These are phyloP conservation scores for Agrocybe pediades DNA, from an alignment of 768 basidiomycete genomes.

Conservation along the genomic window DNA sequence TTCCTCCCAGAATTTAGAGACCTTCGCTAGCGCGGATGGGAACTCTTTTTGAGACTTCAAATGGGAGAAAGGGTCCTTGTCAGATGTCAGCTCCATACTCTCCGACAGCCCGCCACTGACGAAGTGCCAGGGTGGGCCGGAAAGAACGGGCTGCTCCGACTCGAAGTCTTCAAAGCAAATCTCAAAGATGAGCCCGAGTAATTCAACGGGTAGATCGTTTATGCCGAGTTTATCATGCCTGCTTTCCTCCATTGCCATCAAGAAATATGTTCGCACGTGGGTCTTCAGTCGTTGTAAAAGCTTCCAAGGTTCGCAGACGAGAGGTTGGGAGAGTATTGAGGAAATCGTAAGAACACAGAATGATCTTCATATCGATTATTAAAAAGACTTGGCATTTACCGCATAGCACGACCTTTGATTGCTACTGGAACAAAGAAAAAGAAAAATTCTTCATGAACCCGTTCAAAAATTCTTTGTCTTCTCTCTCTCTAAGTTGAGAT, in stretches of 20 bases:
- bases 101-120: background rate
- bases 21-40: background rate
- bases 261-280: no score
- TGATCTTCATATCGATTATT: no score
- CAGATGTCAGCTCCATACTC: background rate
- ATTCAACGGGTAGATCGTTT: background rate
- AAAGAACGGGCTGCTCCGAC: background rate
- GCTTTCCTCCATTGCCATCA: no score
- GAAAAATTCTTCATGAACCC: no score
- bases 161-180: background rate
- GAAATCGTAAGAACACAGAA: no score
- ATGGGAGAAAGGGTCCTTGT: background rate
- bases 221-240: background rate
- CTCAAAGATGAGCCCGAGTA: slow-evolving; percentile 4
- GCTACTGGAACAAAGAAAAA: no score
- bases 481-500: background rate
- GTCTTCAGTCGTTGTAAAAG: no score
- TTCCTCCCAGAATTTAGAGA: background rate
- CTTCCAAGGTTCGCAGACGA: no score
- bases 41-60: background rate
- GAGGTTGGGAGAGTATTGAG: no score
- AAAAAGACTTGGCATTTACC: no score
- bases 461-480: no score
- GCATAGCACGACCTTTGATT: no score
- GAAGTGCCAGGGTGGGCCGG: background rate